Evolutionary conservation across 768 basidiomycete genomes (phyloP).

Genomic region (Astraeus odoratus): DNA sequence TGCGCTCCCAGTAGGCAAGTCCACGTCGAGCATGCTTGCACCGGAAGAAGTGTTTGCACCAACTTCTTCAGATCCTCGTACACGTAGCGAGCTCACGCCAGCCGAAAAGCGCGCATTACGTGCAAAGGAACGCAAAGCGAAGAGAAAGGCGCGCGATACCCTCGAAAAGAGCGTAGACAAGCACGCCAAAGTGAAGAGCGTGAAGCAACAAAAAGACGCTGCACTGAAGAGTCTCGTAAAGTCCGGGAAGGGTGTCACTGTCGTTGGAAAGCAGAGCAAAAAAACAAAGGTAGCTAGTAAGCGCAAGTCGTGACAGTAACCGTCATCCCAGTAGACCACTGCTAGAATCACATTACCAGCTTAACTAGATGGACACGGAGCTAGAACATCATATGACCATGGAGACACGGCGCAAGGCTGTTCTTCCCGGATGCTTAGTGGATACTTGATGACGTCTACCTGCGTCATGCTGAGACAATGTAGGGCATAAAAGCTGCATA

Average conservation of each 20-base stretch:
- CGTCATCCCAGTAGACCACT: too few relatives aligned
- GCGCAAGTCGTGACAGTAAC: constrained; percentile 8
- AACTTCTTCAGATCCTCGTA: constrained; percentile 45
- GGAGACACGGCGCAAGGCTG: not conserved
- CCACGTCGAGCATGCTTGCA: constrained; percentile 74
- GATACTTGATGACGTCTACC: not conserved
- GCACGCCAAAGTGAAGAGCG: constrained; percentile 45
- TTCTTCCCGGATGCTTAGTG: not conserved
- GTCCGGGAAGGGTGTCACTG: constrained; percentile 78
- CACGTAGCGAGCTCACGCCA: constrained; percentile 79
- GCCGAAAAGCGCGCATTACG: constrained; percentile 69
- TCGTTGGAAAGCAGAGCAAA: constrained; percentile 66
- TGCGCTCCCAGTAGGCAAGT: constrained; percentile 78
- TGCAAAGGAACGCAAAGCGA: constrained; percentile 61
- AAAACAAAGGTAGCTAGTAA: constrained; percentile 26
- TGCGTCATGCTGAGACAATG: not conserved
- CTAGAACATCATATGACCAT: not conserved
- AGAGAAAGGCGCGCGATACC: constrained; percentile 58
- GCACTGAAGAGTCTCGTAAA: constrained; percentile 81
- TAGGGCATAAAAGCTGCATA: not conserved
- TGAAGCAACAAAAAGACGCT: constrained; percentile 79
- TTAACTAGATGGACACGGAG: not conserved
- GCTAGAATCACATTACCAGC: too few relatives aligned
- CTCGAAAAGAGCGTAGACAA: constrained; percentile 63
- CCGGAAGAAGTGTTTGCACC: constrained; percentile 88